These are phyloP conservation scores for Alternaria atra DNA, from an alignment of 2,329 filamentous ascomycete species.

Conservation along the genomic window DNA sequence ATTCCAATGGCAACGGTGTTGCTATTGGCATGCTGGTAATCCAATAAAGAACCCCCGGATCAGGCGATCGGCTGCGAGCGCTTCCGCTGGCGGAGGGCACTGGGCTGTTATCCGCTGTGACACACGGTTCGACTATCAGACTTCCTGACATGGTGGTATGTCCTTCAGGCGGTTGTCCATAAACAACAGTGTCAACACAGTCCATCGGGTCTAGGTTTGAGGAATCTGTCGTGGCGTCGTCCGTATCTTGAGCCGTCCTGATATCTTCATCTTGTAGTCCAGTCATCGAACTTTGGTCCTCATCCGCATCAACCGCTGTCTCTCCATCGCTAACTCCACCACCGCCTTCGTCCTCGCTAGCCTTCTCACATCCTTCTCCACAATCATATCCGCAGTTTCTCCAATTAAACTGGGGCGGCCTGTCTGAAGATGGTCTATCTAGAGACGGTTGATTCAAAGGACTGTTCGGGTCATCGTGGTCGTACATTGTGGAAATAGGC, in stretches of 20 bases:
- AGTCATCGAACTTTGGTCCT: neutral
- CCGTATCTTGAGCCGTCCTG: neutral
- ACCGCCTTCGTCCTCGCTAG: slow-evolving; percentile 19
- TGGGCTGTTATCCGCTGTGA: slow-evolving; percentile 5
- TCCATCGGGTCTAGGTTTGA: neutral
- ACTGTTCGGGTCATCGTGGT: neutral
- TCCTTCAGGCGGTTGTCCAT: slow-evolving; percentile 8
- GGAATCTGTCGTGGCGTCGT: neutral
- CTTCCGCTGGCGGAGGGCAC: slow-evolving; percentile 11
- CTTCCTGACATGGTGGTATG: slow-evolving; percentile 8
- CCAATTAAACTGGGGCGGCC: slow-evolving; percentile 34
- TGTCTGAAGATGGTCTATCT: neutral
- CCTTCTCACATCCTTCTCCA: slow-evolving; percentile 30
- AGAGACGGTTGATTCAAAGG: neutral
- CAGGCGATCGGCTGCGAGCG: slow-evolving; percentile 30
- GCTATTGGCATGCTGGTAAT: slow-evolving; percentile 1
- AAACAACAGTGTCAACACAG: neutral
- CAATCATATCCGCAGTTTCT: slow-evolving; percentile 36
- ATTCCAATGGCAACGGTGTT: slow-evolving; percentile 15
- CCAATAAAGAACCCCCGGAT: slow-evolving; percentile 34
- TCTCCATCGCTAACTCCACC: slow-evolving; percentile 17
- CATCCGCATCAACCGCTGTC: slow-evolving; percentile 7
- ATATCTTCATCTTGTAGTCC: neutral
- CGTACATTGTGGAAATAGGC: slow-evolving; percentile 3
- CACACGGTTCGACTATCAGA: slow-evolving; percentile 3